Conservation (phyloP, 441 rosid species). For the Eruca vesicaria region DNA sequence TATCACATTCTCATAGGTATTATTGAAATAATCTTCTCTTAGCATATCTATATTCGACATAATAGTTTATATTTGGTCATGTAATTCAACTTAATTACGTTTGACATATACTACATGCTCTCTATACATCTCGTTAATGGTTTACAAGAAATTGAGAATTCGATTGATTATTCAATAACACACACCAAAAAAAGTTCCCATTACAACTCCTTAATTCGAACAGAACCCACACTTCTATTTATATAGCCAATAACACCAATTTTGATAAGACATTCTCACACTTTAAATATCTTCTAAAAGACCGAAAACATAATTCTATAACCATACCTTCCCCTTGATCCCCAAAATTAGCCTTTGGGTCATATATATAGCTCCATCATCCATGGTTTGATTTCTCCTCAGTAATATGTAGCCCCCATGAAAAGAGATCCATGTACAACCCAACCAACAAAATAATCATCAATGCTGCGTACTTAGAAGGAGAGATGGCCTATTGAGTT, state of each 20-base stretch:
- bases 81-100: not conserved
- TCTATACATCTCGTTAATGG: not conserved
- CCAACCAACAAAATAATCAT: constrained; percentile 39
- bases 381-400: constrained; percentile 31
- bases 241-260: constrained; percentile 25
- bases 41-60: not conserved
- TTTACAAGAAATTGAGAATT: not conserved
- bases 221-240: constrained; percentile 20
- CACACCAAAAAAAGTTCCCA: constrained; percentile 3
- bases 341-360: constrained; percentile 25
- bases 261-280: constrained; percentile 24
- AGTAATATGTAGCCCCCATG: constrained; percentile 4
- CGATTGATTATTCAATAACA: constrained; percentile 4
- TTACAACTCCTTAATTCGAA: not conserved
- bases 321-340: constrained; percentile 29
- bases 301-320: not conserved
- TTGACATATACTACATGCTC: not conserved
- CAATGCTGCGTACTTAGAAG: constrained; percentile 25
- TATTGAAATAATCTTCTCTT: not conserved
- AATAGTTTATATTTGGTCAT: not conserved
- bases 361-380: constrained; percentile 1
- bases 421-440: constrained; percentile 15
- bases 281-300: constrained; percentile 1
- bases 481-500: constrained; percentile 46
- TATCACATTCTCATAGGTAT: not conserved